phyloP scores from a whole-genome alignment of 1,139 yeast species.

The Candida anutae region DNA sequence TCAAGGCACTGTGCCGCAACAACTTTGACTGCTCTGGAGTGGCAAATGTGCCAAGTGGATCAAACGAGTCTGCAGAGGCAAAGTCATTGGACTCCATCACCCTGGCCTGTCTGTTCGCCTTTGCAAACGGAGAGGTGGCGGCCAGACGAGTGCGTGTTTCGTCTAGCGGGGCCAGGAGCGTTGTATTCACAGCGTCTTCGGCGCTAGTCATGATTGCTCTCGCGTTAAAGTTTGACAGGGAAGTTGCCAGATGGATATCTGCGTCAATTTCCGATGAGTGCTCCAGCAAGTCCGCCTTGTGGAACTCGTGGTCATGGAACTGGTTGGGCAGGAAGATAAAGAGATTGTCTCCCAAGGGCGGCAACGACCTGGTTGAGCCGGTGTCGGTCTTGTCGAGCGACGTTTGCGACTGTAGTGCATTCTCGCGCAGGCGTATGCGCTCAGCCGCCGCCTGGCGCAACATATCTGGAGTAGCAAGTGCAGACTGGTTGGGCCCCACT shows the following conservation, averaged over 20 bases:
- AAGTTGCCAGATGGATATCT: background rate
- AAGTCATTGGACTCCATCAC: constrained; percentile 36
- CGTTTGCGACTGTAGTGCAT: too few relatives aligned
- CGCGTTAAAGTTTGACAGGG: background rate
- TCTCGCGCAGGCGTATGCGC: too few relatives aligned
- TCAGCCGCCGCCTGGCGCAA: constrained; percentile 19
- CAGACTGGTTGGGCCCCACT: background rate
- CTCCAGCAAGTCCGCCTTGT: constrained; percentile 6
- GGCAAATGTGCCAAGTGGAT: constrained; percentile 2
- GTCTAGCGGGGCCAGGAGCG: constrained; percentile 10
- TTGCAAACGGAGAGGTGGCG: constrained; percentile 37
- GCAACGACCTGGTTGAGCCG: background rate
- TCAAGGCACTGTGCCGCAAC: constrained; percentile 5
- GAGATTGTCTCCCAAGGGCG: constrained; percentile 19
- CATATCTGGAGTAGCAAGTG: too few relatives aligned
- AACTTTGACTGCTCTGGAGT: constrained; percentile 13
- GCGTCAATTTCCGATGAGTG: constrained; percentile 1
- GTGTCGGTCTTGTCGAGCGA: background rate
- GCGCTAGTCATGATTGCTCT: constrained; percentile 1
- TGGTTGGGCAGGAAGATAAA: constrained; percentile 37
- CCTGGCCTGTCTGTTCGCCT: constrained; percentile 39
- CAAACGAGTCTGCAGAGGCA: constrained; percentile 6
- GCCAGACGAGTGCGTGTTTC: constrained; percentile 17
- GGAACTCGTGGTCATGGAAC: constrained; percentile 29
- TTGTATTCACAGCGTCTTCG: constrained; percentile 3